These are phyloP conservation scores for Tremella mesenterica DNA, from an alignment of 768 basidiomycete genomes.

Conservation along the genomic window DNA sequence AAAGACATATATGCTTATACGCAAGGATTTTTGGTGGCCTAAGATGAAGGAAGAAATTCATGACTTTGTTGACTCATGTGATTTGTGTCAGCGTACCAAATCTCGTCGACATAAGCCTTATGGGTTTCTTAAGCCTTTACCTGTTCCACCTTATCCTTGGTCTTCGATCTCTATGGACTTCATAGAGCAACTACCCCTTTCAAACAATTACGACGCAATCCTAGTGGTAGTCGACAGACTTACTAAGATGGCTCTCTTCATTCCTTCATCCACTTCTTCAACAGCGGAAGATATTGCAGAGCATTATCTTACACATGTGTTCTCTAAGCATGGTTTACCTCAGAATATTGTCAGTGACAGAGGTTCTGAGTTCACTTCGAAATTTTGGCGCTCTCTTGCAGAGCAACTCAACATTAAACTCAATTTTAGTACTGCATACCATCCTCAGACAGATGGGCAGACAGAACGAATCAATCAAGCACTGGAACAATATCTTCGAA, in stretches of 20 bases:
- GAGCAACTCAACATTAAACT: background rate
- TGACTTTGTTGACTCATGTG: background rate
- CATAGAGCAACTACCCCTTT: conserved; percentile 40
- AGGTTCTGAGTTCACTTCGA: conserved; percentile 28
- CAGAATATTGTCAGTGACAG: conserved; percentile 40
- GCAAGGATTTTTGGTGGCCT: conserved; percentile 37
- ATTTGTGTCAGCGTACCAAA: conserved; percentile 43
- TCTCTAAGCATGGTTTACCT: conserved; percentile 31
- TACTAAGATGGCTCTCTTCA: conserved; percentile 48
- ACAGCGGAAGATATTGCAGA: conserved; percentile 36
- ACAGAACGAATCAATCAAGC: conserved; percentile 48
- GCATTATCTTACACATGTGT: background rate
- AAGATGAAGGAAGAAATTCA: background rate
- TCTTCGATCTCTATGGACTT: conserved; percentile 45
- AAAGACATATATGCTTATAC: conserved; percentile 42
- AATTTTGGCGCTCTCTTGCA: conserved; percentile 43
- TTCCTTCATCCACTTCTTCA: conserved; percentile 43
- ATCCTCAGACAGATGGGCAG: conserved; percentile 46
- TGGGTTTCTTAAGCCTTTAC: conserved; percentile 38
- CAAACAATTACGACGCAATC: conserved; percentile 44
- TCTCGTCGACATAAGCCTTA: conserved; percentile 44
- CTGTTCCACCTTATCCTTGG: conserved; percentile 36
- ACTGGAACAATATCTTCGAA: conserved; percentile 46
- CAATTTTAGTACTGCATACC: conserved; percentile 46
- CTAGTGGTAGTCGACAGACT: conserved; percentile 47